Evolutionary conservation across 2,329 filamentous ascomycete genomes (phyloP).

Genomic region (Sordariomycetes sp.): DNA sequence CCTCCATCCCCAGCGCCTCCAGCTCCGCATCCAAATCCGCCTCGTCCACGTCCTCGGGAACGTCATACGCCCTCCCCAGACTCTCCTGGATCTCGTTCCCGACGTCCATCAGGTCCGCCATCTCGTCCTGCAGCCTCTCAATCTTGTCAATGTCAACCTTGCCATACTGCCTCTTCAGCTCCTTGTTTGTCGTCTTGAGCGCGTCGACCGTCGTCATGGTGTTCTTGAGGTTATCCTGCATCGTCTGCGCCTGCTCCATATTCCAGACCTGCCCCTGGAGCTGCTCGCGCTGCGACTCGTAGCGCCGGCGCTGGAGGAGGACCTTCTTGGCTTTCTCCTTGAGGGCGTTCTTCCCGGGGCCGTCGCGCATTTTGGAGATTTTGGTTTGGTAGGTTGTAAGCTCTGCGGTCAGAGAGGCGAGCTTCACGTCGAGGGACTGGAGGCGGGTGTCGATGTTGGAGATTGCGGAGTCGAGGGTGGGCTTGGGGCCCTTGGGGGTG

Average conservation of each 20-base stretch:
- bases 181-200: constrained; percentile 93
- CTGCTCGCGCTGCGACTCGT: constrained; percentile 89
- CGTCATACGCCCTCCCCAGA: constrained; percentile 78
- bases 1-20: constrained; percentile 85
- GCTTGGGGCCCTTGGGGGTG: constrained; percentile 78
- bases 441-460: constrained; percentile 74
- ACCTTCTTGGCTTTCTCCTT: constrained; percentile 92
- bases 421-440: constrained; percentile 84
- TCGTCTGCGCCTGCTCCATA: constrained; percentile 96
- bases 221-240: constrained; percentile 98
- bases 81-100: constrained; percentile 98
- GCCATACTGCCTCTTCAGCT: constrained; percentile 84
- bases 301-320: constrained; percentile 83
- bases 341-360: constrained; percentile 82
- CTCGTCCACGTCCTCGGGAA: constrained; percentile 96
- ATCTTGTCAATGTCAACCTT: constrained; percentile 98
- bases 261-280: constrained; percentile 94
- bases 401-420: constrained; percentile 83
- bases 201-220: constrained; percentile 97
- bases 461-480: constrained; percentile 74
- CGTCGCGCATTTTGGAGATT: constrained; percentile 85
- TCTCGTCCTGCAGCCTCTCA: constrained; percentile 94
- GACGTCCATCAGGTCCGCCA: constrained; percentile 95
- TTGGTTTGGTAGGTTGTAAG: constrained; percentile 79
- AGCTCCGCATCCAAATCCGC: constrained; percentile 91